These are phyloP conservation scores for Xylariaceae sp. DNA, from an alignment of 2,329 filamentous ascomycete species.

Conservation along the genomic window DNA sequence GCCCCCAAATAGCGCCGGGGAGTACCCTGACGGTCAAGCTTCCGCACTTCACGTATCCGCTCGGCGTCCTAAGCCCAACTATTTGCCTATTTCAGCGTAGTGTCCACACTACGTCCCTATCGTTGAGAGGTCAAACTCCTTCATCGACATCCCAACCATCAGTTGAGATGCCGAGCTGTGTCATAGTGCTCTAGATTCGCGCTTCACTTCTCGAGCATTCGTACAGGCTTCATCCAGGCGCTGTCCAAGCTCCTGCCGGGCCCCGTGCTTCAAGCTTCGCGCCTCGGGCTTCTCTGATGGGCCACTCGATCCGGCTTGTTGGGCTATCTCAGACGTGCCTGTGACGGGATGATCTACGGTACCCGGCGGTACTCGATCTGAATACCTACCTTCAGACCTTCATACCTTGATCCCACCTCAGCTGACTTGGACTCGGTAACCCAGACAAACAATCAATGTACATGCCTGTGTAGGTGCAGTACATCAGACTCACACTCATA, in stretches of 20 bases:
- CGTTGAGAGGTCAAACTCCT: neutral
- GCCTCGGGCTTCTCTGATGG: slow-evolving; percentile 7
- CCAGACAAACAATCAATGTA: neutral
- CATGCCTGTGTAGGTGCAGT: neutral
- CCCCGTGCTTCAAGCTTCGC: neutral
- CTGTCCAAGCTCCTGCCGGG: too few relatives aligned
- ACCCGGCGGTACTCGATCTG: neutral
- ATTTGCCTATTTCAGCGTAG: neutral
- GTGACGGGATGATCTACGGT: neutral
- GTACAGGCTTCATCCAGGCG: too few relatives aligned
- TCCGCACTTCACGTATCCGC: neutral
- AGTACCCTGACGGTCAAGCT: neutral
- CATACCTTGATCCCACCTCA: neutral
- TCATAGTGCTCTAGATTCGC: slow-evolving; percentile 16
- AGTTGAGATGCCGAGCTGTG: slow-evolving; percentile 13
- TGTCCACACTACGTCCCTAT: neutral
- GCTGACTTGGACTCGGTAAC: neutral
- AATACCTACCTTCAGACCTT: neutral
- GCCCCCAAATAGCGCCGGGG: neutral
- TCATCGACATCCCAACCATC: slow-evolving; percentile 1
- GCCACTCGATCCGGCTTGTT: slow-evolving; percentile 9
- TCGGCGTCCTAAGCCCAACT: neutral
- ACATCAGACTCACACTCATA: neutral
- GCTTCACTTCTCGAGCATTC: neutral
- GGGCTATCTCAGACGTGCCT: slow-evolving; percentile 8